A percentile compares a stretch with the other conserved stretches of the same genome.
These are phyloP conservation scores for Aspergillus homomorphus DNA, from an alignment of 495 filamentous ascomycete species.

Conservation along the genomic window DNA sequence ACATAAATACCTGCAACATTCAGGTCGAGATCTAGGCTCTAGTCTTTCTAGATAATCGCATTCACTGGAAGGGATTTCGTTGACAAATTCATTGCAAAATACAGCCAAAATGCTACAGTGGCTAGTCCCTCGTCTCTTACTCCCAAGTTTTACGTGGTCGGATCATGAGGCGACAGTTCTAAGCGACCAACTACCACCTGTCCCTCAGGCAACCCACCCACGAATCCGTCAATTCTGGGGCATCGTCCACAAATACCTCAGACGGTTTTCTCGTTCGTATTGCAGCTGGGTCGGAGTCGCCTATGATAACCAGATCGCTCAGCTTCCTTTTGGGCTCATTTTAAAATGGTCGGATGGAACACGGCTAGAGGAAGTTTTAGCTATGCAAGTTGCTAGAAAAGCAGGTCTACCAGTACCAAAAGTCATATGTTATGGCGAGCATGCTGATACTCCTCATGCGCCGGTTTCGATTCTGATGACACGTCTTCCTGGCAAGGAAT, in stretches of 20 bases:
- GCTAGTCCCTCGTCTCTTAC: neutral
- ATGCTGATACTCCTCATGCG: conserved; percentile 29
- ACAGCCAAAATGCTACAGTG: neutral
- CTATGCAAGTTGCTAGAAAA: conserved; percentile 36
- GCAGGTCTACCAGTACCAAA: conserved; percentile 40
- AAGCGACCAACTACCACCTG: neutral
- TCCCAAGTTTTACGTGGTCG: neutral
- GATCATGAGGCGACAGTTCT: neutral
- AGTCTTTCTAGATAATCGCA: too few species aligned
- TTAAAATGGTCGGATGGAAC: conserved; percentile 44
- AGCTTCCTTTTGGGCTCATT: conserved; percentile 34
- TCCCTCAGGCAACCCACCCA: conserved; percentile 1
- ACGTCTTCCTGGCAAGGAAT: conserved; percentile 28
- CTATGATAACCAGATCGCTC: conserved; percentile 22
- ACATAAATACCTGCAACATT: too few species aligned
- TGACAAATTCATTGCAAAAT: too few species aligned
- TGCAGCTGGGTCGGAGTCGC: conserved; percentile 21
- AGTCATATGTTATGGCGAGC: conserved; percentile 40
- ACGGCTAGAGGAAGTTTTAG: conserved; percentile 36
- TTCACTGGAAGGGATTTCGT: too few species aligned
- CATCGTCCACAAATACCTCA: conserved; percentile 22
- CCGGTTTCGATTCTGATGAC: conserved; percentile 38
- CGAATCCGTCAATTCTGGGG: conserved; percentile 18
- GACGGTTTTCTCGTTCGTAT: conserved; percentile 28
- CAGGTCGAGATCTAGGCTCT: too few species aligned